Conservation (phyloP, 1,284 basidiomycete species). For the Ceraceosorus bombacis region DNA sequence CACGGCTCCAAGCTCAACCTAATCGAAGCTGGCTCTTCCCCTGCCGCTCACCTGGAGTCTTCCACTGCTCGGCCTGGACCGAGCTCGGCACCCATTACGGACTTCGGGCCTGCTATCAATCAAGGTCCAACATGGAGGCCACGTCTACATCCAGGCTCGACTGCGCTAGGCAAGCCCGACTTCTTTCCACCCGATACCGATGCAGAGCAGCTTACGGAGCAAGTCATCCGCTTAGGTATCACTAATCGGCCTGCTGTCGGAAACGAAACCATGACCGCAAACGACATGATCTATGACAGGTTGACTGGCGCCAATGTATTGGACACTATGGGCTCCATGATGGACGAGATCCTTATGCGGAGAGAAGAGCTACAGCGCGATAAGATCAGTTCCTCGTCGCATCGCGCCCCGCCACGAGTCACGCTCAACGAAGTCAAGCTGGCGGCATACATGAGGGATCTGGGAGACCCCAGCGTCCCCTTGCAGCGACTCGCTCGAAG, state of each 20-base stretch:
- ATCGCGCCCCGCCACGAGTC: conserved; percentile 55
- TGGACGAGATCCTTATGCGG: conserved; percentile 29
- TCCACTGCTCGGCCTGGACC: too few relatives aligned
- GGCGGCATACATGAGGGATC: conserved; percentile 78
- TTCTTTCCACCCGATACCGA: conserved; percentile 70
- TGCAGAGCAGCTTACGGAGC: conserved; percentile 64
- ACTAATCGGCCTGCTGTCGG: conserved; percentile 49
- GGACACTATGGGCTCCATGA: conserved; percentile 18
- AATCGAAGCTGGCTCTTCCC: too few relatives aligned
- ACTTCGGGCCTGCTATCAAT: too few relatives aligned
- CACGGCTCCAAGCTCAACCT: too few relatives aligned
- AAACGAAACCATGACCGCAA: conserved; percentile 56
- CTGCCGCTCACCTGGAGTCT: too few relatives aligned
- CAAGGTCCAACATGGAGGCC: conserved; percentile 33
- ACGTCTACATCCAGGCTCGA: conserved; percentile 25
- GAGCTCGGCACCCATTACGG: too few relatives aligned
- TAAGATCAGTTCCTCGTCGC: conserved; percentile 12
- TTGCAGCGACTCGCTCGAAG: conserved; percentile 75
- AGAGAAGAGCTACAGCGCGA: conserved; percentile 16
- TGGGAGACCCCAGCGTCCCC: conserved; percentile 80
- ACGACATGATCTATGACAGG: conserved; percentile 54
- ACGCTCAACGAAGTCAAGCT: conserved; percentile 83
- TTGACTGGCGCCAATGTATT: conserved; percentile 44
- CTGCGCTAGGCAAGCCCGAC: conserved; percentile 53
- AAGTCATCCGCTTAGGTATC: conserved; percentile 72